A percentile compares a stretch with the other conserved stretches of the same genome.
Conservation (phyloP, 2,329 filamentous ascomycete species). For the Diplocarpon mali region DNA sequence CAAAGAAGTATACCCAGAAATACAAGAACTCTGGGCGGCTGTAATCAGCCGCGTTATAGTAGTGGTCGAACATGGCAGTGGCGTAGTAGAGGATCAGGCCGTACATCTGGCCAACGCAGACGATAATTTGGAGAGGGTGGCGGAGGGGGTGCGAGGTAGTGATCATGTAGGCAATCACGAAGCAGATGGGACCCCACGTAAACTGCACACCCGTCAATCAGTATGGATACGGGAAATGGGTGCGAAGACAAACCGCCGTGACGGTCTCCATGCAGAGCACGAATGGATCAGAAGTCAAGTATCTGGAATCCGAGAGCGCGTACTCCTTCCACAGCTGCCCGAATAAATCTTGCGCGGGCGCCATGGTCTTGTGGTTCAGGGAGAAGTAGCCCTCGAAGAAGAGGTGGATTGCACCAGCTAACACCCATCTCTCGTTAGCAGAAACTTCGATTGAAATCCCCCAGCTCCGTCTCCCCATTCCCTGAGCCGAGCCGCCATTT, state of each 20-base stretch:
- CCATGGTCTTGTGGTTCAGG: constrained; percentile 33
- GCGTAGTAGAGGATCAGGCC: constrained; percentile 53
- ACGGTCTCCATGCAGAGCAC: constrained; percentile 45
- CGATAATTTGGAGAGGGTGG: constrained; percentile 37
- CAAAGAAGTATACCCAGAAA: constrained; percentile 53
- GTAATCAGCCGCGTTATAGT: constrained; percentile 37
- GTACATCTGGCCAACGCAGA: constrained; percentile 31
- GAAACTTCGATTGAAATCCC: constrained; percentile 30
- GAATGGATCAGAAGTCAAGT: constrained; percentile 41
- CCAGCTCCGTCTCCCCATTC: not conserved
- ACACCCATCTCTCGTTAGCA: constrained; percentile 1
- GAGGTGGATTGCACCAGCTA: constrained; percentile 25
- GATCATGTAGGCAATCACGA: constrained; percentile 37
- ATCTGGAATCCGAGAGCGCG: constrained; percentile 44
- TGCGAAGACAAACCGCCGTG: constrained; percentile 31
- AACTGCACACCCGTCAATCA: constrained; percentile 28
- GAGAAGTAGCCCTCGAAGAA: constrained; percentile 36
- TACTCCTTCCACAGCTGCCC: constrained; percentile 49
- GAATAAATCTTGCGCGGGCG: constrained; percentile 32
- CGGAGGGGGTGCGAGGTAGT: constrained; percentile 33
- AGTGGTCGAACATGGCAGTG: constrained; percentile 42
- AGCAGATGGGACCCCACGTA: constrained; percentile 48
- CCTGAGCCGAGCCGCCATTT: not conserved
- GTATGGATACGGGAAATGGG: not conserved
- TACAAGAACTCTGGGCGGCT: constrained; percentile 49